Base-by-base conservation (phyloP, 108 stramenopile species). In the Fragilaria crotonensis region DNA sequence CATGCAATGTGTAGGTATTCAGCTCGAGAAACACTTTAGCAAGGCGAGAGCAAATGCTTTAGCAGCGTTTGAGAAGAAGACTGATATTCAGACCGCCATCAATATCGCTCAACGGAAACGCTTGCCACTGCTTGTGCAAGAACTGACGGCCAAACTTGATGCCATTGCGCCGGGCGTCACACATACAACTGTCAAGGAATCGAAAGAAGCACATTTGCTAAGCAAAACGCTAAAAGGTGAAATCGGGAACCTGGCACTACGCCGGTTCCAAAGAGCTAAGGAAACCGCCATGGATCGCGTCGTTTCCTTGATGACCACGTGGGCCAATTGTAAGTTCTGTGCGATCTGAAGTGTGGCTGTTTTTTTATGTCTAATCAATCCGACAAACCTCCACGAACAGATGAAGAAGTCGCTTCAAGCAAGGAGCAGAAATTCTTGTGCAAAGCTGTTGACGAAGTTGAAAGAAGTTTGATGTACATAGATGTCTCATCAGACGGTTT, bases 1-100 rank as follows among this genome's bases (percentile, higher is more conserved):
- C 66, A 91, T 91, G 90, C 80, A 88, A 55, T 82, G 84, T 62
- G 90, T 91, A 27, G 90, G 84, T 2, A 83, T 84, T 36, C 79
- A 85, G 51, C 62, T 91, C 25, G 90, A 91, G 58, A 91, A 84
- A 31, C 77, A 85, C 50, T 91, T 78, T 47, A 83, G 71, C 26
- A 70, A 81, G 52, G 46, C 56, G 17, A 69, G 90, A 21, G 70
- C 90, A 5, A 66, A 83, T 26, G 76, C 86, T 19, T 61, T 91
- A 33, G 76, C 78, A 55, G 83, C 82, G 0, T 91, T 84, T 68
- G 90, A 91, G 48, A 85, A 85, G 59, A 76, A 85, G 63, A 91
- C 90, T 30, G 90, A 91, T 48, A 81, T 91, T 19, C 83, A 80
- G 17, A 83, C 90, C 25, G 90, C 90, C 25, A 88, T 91, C 30